phyloP scores from a whole-genome alignment of 148 eudicot species.

The Persicaria maculosa region DNA sequence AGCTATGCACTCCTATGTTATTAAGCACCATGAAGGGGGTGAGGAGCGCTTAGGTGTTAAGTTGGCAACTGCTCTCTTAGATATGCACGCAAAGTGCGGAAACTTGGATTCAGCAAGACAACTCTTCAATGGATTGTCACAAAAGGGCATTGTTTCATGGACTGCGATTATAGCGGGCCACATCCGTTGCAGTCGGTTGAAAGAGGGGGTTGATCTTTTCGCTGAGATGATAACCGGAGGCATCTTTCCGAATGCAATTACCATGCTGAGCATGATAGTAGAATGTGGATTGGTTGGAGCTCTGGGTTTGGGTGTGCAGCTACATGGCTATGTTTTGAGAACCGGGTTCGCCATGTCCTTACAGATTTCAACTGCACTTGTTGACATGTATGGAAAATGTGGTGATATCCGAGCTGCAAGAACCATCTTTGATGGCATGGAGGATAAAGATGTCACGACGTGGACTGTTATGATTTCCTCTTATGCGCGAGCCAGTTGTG shows the following conservation, averaged over 20 bases:
- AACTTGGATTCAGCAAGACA: constrained; percentile 27
- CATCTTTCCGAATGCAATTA: constrained; percentile 44
- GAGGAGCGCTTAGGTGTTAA: constrained; percentile 3
- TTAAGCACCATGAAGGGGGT: constrained; percentile 12
- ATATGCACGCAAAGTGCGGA: constrained; percentile 56
- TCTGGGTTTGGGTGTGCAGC: constrained; percentile 42
- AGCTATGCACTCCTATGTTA: constrained; percentile 23
- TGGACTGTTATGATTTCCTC: constrained; percentile 30
- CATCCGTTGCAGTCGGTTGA: constrained; percentile 30
- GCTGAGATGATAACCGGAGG: constrained; percentile 33
- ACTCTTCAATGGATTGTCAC: constrained; percentile 32
- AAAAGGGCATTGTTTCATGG: constrained; percentile 44
- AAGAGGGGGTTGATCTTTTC: constrained; percentile 30
- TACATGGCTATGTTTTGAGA: constrained; percentile 23
- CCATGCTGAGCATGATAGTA: constrained; percentile 40
- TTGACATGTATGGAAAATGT: constrained; percentile 38
- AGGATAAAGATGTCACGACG: constrained; percentile 22
- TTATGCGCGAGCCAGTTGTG: constrained; percentile 19
- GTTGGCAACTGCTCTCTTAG: constrained; percentile 31
- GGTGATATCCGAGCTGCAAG: constrained; percentile 13
- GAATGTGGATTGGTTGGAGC: constrained; percentile 45
- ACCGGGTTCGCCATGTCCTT: constrained; percentile 21
- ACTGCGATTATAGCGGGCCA: constrained; percentile 50
- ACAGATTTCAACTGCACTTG: constrained; percentile 26
- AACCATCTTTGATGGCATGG: constrained; percentile 21